Evolutionary conservation across 2,329 filamentous ascomycete species (phyloP).

Genomic region (Talaromyces pinophilus): DNA sequence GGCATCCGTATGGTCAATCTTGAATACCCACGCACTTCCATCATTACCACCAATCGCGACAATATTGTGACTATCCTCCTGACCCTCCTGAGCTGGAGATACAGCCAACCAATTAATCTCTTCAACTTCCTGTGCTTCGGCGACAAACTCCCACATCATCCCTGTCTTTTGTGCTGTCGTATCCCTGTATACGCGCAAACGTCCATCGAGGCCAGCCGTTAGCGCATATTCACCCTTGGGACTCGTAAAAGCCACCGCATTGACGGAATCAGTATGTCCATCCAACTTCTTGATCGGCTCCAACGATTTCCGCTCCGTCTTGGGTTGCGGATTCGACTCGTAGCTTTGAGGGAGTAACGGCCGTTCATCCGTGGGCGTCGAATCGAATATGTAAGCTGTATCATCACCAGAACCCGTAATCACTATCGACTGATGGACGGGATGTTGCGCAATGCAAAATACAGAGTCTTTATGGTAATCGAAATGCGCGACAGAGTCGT

Average conservation of each 20-base stretch:
- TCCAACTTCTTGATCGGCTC: conserved; percentile 71
- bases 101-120: conserved; percentile 89
- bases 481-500: conserved; percentile 92
- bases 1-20: conserved; percentile 68
- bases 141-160: conserved; percentile 66
- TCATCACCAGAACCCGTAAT: conserved; percentile 88
- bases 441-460: conserved; percentile 93
- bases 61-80: conserved; percentile 68
- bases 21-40: conserved; percentile 94
- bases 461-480: conserved; percentile 87
- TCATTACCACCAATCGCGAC: conserved; percentile 86
- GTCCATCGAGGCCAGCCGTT: conserved; percentile 86
- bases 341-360: conserved; percentile 77
- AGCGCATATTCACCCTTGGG: conserved; percentile 80
- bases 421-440: conserved; percentile 71
- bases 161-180: conserved; percentile 50
- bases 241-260: conserved; percentile 78
- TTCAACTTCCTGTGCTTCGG: conserved; percentile 82
- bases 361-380: conserved; percentile 57
- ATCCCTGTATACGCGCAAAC: conserved; percentile 69
- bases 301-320: conserved; percentile 61
- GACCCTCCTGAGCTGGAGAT: conserved; percentile 63
- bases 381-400: conserved; percentile 82
- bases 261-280: conserved; percentile 91
- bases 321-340: conserved; percentile 64